A percentile compares a stretch with the other conserved stretches of the same genome.
phyloP scores from a whole-genome alignment of 2,329 filamentous ascomycete genomes.

The Tricladium varicosporioides region DNA sequence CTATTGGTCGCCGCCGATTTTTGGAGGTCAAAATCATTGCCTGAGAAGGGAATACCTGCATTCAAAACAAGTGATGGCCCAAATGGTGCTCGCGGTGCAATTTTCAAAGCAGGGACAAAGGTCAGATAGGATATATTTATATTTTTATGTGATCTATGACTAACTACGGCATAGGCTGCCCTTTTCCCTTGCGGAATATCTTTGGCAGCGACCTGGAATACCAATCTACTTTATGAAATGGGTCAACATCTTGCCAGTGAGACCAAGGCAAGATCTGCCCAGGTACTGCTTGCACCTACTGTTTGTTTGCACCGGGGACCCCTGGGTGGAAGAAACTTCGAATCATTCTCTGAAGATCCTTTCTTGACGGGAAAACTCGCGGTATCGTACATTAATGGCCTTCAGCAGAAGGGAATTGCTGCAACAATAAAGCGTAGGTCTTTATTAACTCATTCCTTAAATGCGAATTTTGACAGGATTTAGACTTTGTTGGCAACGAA shows the following conservation, averaged over 20 bases:
- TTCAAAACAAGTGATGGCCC: constrained; percentile 69
- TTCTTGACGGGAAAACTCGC: constrained; percentile 72
- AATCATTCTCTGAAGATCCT: constrained; percentile 83
- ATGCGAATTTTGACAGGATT: neutral
- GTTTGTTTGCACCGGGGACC: constrained; percentile 81
- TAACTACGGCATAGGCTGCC: constrained; percentile 54
- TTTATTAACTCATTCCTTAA: neutral
- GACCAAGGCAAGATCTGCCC: constrained; percentile 68
- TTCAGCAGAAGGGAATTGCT: constrained; percentile 71
- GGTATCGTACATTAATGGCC: constrained; percentile 67
- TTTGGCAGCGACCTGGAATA: constrained; percentile 77
- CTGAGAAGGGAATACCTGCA: constrained; percentile 60
- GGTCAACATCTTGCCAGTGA: constrained; percentile 72
- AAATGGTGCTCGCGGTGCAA: constrained; percentile 66
- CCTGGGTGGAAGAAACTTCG: constrained; percentile 81
- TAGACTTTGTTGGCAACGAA: constrained; percentile 69
- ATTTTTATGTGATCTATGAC: neutral
- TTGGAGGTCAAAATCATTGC: constrained; percentile 66
- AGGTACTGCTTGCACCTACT: constrained; percentile 73
- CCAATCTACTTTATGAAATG: constrained; percentile 64
- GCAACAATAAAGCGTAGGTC: constrained; percentile 73
- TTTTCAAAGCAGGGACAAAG: constrained; percentile 66
- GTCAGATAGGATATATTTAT: constrained; percentile 34
- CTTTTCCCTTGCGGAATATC: constrained; percentile 78
- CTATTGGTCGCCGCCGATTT: constrained; percentile 63